Base-by-base conservation (phyloP, 768 basidiomycete species). In the Trametes gibbosa region DNA sequence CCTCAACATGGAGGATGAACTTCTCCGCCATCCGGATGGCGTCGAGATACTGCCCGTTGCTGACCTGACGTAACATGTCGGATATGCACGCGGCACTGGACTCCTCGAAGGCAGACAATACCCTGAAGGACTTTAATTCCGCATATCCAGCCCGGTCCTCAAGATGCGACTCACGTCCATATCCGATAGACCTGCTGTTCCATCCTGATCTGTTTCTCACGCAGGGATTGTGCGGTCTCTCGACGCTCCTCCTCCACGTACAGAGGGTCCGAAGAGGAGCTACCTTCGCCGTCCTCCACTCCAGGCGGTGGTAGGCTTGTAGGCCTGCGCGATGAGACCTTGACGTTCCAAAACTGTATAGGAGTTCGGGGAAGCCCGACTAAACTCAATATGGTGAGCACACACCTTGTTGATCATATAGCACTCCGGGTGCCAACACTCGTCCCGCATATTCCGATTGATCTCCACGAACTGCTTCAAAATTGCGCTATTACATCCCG, bases 381-480 rank as follows among this genome's bases (percentile, higher is more conserved):
- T 46, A 2, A 1, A 25, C 35, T 45, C 27, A 52, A 29, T 13
- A 14, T 9, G 27, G 59, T 47, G 29, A 32, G 29, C 53, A 57
- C 27, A 45, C 63, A 96, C 95, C 82, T 98, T 98, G 76, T 98
- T 96, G 65, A 99, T 98, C 96, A 98, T 98, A 74, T 98, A 98
- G 73, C 97, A 99, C 74, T 99, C 97, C 54, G 97, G 97, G 81
- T 99, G 97, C 96, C 97, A 99, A 70, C 96, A 98, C 77, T 99
- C 97, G 75, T 99, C 95, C 64, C 88, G 82, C 83, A 91, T 92
- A 75, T 98, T 98, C 60, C 97, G 84, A 69, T 99, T 98, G 75
- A 99, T 98, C 77, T 99, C 97, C 61, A 99, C 97, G 69, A 98
- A 99, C 74, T 99, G 97, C 77, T 99, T 99, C 65, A 99, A 77